Conservation (phyloP, 2,329 filamentous ascomycete genomes). For the Didymosphaeria variabile region DNA sequence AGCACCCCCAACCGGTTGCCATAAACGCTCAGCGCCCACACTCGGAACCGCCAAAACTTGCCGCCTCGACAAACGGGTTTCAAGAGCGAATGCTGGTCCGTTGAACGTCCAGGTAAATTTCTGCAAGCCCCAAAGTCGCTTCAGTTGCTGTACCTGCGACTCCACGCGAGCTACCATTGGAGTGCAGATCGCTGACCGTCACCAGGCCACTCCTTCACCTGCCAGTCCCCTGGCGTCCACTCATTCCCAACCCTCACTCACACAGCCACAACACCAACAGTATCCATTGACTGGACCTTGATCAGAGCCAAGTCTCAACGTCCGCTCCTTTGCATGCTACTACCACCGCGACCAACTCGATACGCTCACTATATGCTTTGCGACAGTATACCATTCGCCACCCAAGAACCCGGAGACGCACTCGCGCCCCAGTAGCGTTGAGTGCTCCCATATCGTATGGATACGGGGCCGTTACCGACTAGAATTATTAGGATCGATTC, state of each 20-base stretch:
- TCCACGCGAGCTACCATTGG: constrained; percentile 27
- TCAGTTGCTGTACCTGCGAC: constrained; percentile 21
- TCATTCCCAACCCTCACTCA: constrained; percentile 45
- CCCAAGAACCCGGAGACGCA: constrained; percentile 29
- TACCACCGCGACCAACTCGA: constrained; percentile 32
- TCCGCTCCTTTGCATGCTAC: constrained; percentile 44
- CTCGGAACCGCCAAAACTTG: constrained; percentile 3
- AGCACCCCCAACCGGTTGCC: constrained; percentile 15
- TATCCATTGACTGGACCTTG: constrained; percentile 51
- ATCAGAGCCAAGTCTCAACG: constrained; percentile 35
- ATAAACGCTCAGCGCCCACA: constrained; percentile 25
- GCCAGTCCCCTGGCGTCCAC: constrained; percentile 52
- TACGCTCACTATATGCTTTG: constrained; percentile 43
- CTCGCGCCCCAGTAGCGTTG: constrained; percentile 29
- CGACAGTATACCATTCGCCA: constrained; percentile 30
- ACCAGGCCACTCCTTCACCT: constrained; percentile 37
- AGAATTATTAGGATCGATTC: constrained; percentile 36
- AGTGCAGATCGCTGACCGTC: constrained; percentile 36
- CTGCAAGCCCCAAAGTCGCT: background rate
- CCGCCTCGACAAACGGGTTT: constrained; percentile 19
- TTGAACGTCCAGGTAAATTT: constrained; percentile 44
- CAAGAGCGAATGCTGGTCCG: constrained; percentile 42
- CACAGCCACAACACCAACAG: constrained; percentile 25
- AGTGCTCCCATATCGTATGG: constrained; percentile 38
- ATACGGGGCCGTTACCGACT: constrained; percentile 29